Percentiles rank a stretch among this genome's conserved stretches.
These are phyloP conservation scores for Dichotomopilus funicola DNA, from an alignment of 2,329 filamentous ascomycete genomes.

Conservation along the genomic window DNA sequence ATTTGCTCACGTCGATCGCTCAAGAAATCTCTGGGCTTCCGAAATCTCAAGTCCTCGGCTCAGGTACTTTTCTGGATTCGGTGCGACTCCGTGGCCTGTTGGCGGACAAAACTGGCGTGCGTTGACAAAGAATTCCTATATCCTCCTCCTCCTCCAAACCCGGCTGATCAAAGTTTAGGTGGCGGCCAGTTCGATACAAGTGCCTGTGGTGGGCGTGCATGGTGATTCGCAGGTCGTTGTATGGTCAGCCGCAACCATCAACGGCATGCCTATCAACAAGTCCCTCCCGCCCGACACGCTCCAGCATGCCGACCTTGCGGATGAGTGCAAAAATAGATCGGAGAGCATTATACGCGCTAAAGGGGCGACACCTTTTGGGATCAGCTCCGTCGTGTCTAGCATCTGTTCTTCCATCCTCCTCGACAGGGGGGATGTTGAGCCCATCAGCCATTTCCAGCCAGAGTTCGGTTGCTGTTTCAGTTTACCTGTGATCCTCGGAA, in stretches of 20 bases:
- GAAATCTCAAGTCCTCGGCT: conserved; percentile 43
- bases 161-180: not conserved
- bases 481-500: conserved; percentile 42
- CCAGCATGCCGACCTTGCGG: conserved; percentile 32
- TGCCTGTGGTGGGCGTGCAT: conserved; percentile 12
- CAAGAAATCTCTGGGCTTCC: conserved; percentile 42
- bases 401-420: conserved; percentile 46
- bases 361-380: conserved; percentile 44
- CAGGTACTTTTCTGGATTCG: conserved; percentile 48
- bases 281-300: conserved; percentile 7
- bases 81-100: conserved; percentile 41
- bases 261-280: conserved; percentile 11
- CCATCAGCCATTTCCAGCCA: conserved; percentile 43
- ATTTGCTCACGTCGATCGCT: conserved; percentile 46
- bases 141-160: too few relatives aligned
- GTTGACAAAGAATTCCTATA: not conserved
- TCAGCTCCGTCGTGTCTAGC: conserved; percentile 40
- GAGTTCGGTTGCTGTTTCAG: conserved; percentile 43
- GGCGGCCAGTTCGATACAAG: conserved; percentile 8
- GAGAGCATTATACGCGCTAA: conserved; percentile 43
- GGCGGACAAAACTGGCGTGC: conserved; percentile 24
- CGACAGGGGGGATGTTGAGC: conserved; percentile 40
- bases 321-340: conserved; percentile 40
- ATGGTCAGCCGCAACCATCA: conserved; percentile 14
- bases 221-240: conserved; percentile 6